Evolutionary conservation across 441 rosid genomes (phyloP).

Genomic region (Gossypium laxum): DNA sequence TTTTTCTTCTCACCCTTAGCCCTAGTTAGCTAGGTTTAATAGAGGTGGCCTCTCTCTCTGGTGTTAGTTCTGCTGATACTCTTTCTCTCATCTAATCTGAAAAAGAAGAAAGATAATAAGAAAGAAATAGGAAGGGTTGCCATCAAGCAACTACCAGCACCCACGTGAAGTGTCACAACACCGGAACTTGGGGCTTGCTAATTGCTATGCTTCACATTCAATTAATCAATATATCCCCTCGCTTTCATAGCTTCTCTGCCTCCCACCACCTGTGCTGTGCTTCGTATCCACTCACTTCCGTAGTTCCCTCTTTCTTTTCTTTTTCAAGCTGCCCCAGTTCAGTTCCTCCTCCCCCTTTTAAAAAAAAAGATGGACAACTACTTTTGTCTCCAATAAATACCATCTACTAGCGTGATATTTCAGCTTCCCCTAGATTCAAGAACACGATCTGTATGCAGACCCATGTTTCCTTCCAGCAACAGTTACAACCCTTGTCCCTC

Average conservation of each 20-base stretch:
- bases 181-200: background rate
- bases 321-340: background rate
- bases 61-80: background rate
- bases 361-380: background rate
- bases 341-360: too few relatives aligned
- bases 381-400: constrained; percentile 14
- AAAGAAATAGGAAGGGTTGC: constrained; percentile 21
- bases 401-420: background rate
- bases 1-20: background rate
- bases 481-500: constrained; percentile 30
- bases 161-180: constrained; percentile 37
- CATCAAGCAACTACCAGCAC: constrained; percentile 29
- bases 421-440: background rate
- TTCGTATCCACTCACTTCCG: constrained; percentile 12
- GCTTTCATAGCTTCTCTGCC: constrained; percentile 19
- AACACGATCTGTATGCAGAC: background rate
- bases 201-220: background rate
- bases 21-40: constrained; percentile 18
- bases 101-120: constrained; percentile 11
- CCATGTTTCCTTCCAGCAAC: constrained; percentile 39
- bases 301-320: background rate
- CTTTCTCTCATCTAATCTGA: background rate
- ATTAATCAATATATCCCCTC: background rate
- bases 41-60: constrained; percentile 22
- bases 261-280: constrained; percentile 14